Percentiles rank a stretch among this genome's conserved stretches.
phyloP scores from a whole-genome alignment of 352 stramenopile genomes.

The Blastocystis sp. region DNA sequence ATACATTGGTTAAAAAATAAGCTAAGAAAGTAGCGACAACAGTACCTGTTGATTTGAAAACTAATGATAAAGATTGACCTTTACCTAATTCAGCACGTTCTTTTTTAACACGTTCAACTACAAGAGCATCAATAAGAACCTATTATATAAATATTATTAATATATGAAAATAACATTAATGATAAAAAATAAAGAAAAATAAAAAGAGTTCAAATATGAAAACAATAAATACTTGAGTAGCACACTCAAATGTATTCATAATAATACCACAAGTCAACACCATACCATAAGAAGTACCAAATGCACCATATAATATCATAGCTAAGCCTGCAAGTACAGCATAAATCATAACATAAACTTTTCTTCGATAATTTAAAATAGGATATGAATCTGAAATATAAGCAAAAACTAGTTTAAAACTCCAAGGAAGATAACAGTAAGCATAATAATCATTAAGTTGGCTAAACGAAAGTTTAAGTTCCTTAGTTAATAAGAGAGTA shows the following conservation, averaged over 20 bases:
- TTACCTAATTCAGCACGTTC: slow-evolving; percentile 21
- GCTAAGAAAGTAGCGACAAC: slow-evolving; percentile 19
- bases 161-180: no score
- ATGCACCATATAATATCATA: slow-evolving; percentile 15
- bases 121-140: slow-evolving; percentile 32
- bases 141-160: no score
- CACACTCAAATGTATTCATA: slow-evolving; percentile 12
- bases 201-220: no score
- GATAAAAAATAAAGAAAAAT: no score
- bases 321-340: slow-evolving; percentile 5
- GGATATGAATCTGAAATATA: slow-evolving; percentile 38
- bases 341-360: slow-evolving; percentile 33
- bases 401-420: slow-evolving; percentile 38
- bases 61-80: slow-evolving; percentile 25
- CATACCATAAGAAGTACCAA: slow-evolving; percentile 2
- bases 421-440: slow-evolving; percentile 27
- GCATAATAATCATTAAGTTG: slow-evolving; percentile 34
- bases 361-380: slow-evolving; percentile 18
- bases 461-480: slow-evolving; percentile 15
- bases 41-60: slow-evolving; percentile 21
- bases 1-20: no score
- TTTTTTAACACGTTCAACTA: slow-evolving; percentile 25
- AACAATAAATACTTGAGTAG: slow-evolving; percentile 27
- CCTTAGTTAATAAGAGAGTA: slow-evolving; percentile 6
- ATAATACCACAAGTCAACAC: slow-evolving; percentile 16